Base-by-base conservation (phyloP, 495 filamentous ascomycete species). In the Penicillium bialowiezense region DNA sequence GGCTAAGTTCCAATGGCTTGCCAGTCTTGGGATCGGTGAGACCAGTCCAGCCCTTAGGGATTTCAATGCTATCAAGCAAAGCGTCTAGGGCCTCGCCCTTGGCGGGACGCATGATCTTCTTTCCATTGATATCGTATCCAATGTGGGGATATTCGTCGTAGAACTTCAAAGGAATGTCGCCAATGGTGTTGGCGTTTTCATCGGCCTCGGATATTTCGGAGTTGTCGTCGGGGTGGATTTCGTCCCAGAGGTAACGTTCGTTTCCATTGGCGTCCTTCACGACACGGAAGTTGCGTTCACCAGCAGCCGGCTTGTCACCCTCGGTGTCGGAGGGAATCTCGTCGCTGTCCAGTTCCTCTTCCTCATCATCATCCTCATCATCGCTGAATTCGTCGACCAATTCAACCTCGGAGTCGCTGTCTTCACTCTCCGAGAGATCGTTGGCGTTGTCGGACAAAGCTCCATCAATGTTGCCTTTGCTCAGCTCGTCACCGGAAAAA, bases 91-190 rank as follows among this genome's bases (percentile, higher is more conserved):
- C 93, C 62, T 95, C 87, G 28, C 93, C 93, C 62, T 90, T 91
- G 24, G 93, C 93, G 2, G 93, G 93, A 38, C 93, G 88, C 83
- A 95, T 85, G 47, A 98, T 95, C 68, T 89, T 95, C 76, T 91
- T 96, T 66, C 93, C 93, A 71, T 98, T 95, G 69, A 98, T 96
- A 63, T 97, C 88, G 69, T 98, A 98, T 34, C 93, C 93, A 65
- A 98, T 96, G 66, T 98, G 93, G 44, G 95, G 93, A 63, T 96
- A 97, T 37, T 88, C 86, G 62, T 97, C 92, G 76, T 98, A 98
- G 71, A 96, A 96, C 21, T 85, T 85, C 15, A 97, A 68, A 10
- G 92, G 90, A 51, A 98, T 98, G 63, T 97, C 79, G 48, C 93
- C 93, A 63, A 98, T 96, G 3, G 93, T 97, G 65, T 97, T 98